These are phyloP conservation scores for Kluyveromyces sp. DNA, from an alignment of 1,139 yeast genomes.

Conservation along the genomic window DNA sequence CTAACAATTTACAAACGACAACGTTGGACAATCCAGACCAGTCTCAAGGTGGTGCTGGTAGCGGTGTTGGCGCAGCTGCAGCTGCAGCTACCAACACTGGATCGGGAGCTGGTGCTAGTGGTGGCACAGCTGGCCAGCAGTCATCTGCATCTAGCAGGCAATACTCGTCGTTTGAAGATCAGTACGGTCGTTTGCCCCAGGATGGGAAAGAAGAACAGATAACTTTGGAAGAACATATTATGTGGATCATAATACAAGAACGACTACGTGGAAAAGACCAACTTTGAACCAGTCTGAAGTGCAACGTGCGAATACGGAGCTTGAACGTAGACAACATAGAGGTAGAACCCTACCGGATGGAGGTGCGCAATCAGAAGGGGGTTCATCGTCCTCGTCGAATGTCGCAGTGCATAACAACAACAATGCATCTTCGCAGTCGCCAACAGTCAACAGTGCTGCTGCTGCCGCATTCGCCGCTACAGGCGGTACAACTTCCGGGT, in stretches of 20 bases:
- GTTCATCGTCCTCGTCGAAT: conserved; percentile 20
- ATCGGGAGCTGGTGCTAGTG: conserved; percentile 1
- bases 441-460: conserved; percentile 56
- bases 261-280: conserved; percentile 98
- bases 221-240: conserved; percentile 95
- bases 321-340: conserved; percentile 85
- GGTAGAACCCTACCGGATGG: conserved; percentile 79
- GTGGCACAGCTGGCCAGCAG: conserved; percentile 16
- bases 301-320: conserved; percentile 67
- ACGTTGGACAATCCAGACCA: conserved; percentile 13
- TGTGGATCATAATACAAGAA: conserved; percentile 94
- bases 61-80: too few species aligned
- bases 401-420: conserved; percentile 34
- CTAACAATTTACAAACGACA: conserved; percentile 8
- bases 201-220: conserved; percentile 98
- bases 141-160: conserved; percentile 40
- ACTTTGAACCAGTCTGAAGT: conserved; percentile 60
- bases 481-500: conserved; percentile 90
- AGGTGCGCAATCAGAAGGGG: conserved; percentile 34
- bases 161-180: conserved; percentile 92
- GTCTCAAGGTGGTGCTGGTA: conserved; percentile 1
- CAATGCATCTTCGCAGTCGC: conserved; percentile 28
- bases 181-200: conserved; percentile 94
- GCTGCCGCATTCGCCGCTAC: conserved; percentile 79
- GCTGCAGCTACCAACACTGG: background rate